These are phyloP conservation scores for Metschnikowia lochheadii DNA, from an alignment of 805 yeast genomes.

Conservation along the genomic window DNA sequence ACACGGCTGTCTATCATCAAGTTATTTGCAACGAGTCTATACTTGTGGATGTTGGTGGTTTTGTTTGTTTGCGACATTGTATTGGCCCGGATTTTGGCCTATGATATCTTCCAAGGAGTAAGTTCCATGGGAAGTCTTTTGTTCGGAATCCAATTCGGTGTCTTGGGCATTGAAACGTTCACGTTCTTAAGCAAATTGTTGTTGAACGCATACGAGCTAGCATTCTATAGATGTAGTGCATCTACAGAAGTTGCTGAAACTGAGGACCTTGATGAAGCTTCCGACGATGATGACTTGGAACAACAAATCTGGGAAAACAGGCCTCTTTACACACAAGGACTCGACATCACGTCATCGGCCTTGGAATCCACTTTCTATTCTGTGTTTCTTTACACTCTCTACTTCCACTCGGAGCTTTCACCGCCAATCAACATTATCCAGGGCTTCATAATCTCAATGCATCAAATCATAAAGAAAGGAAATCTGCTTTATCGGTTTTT, in stretches of 20 bases:
- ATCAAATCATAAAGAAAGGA: conserved; percentile 27
- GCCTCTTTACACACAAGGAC: conserved; percentile 50
- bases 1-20: conserved; percentile 25
- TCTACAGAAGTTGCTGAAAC: background rate
- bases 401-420: conserved; percentile 27
- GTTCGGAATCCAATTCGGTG: conserved; percentile 73
- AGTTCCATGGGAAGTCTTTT: conserved; percentile 56
- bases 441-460: conserved; percentile 42
- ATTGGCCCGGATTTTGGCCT: conserved; percentile 53
- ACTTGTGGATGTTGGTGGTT: conserved; percentile 41
- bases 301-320: conserved; percentile 76
- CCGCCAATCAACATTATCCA: conserved; percentile 40
- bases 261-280: conserved; percentile 4
- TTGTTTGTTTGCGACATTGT: conserved; percentile 49
- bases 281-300: conserved; percentile 28
- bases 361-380: conserved; percentile 28
- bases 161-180: conserved; percentile 53
- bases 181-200: conserved; percentile 43
- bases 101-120: conserved; percentile 47
- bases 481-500: conserved; percentile 47
- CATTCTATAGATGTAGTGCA: conserved; percentile 31
- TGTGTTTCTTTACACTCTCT: conserved; percentile 32
- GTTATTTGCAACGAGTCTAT: conserved; percentile 33
- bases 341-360: conserved; percentile 51
- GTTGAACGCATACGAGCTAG: conserved; percentile 55